phyloP scores from a whole-genome alignment of 2,329 filamentous ascomycete genomes.

The Aspergillus aculeatinus region DNA sequence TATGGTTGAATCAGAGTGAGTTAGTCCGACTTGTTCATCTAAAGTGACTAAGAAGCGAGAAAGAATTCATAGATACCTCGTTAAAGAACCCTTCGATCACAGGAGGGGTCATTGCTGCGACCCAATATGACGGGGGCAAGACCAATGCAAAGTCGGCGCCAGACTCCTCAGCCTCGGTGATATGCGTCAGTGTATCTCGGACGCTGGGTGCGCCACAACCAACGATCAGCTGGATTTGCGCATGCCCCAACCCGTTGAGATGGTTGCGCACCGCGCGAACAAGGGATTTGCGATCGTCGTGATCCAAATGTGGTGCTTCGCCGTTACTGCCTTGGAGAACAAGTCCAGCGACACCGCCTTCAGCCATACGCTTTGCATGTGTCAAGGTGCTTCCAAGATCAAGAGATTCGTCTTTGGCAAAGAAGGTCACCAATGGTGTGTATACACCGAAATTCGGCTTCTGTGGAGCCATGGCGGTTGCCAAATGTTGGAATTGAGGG shows the following conservation, averaged over 20 bases:
- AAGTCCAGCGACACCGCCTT: conserved; percentile 65
- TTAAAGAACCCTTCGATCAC: conserved; percentile 60
- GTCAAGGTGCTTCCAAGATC: neutral
- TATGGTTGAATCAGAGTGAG: too few species aligned
- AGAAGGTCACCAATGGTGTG: neutral
- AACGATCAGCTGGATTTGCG: conserved; percentile 46
- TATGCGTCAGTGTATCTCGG: conserved; percentile 64
- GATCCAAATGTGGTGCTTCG: conserved; percentile 70
- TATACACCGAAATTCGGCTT: neutral
- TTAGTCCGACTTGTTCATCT: too few species aligned
- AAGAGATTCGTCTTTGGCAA: neutral
- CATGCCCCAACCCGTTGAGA: neutral
- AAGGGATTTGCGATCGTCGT: conserved; percentile 55
- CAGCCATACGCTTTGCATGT: conserved; percentile 47
- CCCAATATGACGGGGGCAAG: conserved; percentile 70
- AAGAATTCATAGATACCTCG: conserved; percentile 39
- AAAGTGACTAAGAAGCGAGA: too few species aligned
- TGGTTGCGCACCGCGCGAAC: neutral
- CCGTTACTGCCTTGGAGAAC: conserved; percentile 72
- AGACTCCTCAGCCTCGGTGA: conserved; percentile 61
- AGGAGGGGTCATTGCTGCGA: conserved; percentile 58
- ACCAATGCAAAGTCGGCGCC: conserved; percentile 70
- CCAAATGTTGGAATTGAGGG: too few species aligned
- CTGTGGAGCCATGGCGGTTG: too few species aligned
- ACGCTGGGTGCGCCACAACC: conserved; percentile 69